Conservation (phyloP, 192 early-diverging fungal genomes). For the Coemansia guatemalensis region DNA sequence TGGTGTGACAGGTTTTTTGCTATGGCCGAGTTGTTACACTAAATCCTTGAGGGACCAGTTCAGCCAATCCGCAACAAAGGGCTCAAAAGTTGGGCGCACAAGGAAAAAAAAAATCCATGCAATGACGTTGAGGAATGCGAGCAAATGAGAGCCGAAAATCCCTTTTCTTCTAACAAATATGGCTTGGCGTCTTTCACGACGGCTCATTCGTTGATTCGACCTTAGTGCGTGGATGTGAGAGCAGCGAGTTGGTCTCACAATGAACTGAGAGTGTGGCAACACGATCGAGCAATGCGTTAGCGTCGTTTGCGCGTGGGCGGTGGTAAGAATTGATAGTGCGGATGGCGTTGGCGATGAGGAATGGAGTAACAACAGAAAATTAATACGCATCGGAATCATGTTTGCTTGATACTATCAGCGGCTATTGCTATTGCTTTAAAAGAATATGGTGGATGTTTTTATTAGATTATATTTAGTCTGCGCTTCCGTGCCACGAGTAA, state of each 20-base stretch:
- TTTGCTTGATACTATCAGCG: too few relatives aligned
- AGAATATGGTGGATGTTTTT: too few relatives aligned
- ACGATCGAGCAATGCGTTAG: not conserved
- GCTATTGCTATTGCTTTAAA: too few relatives aligned
- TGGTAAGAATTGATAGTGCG: too few relatives aligned
- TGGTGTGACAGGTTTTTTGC: not conserved
- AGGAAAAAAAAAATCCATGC: not conserved
- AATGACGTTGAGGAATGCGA: not conserved
- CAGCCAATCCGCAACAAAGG: not conserved
- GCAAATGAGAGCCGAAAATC: not conserved
- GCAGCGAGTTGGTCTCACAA: not conserved
- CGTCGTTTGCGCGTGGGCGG: too few relatives aligned
- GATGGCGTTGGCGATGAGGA: too few relatives aligned
- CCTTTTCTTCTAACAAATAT: not conserved
- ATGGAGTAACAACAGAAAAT: too few relatives aligned
- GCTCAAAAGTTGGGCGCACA: not conserved
- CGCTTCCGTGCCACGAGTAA: too few relatives aligned
- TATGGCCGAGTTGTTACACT: not conserved
- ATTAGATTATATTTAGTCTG: too few relatives aligned
- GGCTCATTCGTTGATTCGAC: not conserved
- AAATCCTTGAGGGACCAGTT: not conserved
- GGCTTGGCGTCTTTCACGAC: not conserved
- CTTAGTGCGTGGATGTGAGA: too few relatives aligned
- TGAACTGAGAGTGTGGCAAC: not conserved
- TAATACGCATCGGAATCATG: too few relatives aligned